phyloP scores from a whole-genome alignment of 2,329 filamentous ascomycete species.

The Curvularia sp. region DNA sequence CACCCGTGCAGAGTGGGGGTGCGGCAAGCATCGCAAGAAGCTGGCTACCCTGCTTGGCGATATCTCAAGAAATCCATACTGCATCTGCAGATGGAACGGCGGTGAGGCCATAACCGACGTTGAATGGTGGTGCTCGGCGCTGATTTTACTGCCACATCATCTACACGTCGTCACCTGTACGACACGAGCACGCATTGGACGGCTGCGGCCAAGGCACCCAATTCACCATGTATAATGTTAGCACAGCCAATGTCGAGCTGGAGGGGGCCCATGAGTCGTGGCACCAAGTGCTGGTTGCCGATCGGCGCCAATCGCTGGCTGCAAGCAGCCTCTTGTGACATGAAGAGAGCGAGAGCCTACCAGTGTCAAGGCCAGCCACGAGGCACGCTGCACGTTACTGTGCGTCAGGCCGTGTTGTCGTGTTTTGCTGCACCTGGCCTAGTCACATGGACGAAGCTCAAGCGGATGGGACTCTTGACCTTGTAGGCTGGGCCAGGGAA shows the following conservation, averaged over 20 bases:
- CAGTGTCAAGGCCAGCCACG: conserved; percentile 10
- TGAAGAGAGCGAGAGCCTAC: neutral
- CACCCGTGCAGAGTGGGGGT: conserved; percentile 1
- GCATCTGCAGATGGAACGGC: neutral
- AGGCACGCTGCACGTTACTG: conserved; percentile 11
- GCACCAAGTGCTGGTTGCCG: conserved; percentile 1
- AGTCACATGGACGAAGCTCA: neutral
- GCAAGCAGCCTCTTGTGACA: neutral
- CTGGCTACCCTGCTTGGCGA: neutral
- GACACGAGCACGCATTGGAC: neutral
- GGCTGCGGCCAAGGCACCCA: neutral
- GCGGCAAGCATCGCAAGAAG: neutral
- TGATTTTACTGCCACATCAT: neutral
- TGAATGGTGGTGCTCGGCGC: conserved; percentile 1
- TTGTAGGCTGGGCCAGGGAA: conserved; percentile 5
- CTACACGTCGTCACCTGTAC: neutral
- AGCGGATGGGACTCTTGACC: conserved; percentile 1
- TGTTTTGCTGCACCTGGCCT: neutral
- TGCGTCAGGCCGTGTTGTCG: conserved; percentile 4
- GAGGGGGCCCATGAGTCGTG: neutral
- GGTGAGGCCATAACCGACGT: neutral
- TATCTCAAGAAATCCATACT: neutral
- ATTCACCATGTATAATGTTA: neutral
- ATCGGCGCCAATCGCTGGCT: conserved; percentile 6
- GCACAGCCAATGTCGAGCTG: conserved; percentile 2